Evolutionary conservation across 2,329 filamentous ascomycete genomes (phyloP).

Genomic region (Orbilia blumenaviensis): DNA sequence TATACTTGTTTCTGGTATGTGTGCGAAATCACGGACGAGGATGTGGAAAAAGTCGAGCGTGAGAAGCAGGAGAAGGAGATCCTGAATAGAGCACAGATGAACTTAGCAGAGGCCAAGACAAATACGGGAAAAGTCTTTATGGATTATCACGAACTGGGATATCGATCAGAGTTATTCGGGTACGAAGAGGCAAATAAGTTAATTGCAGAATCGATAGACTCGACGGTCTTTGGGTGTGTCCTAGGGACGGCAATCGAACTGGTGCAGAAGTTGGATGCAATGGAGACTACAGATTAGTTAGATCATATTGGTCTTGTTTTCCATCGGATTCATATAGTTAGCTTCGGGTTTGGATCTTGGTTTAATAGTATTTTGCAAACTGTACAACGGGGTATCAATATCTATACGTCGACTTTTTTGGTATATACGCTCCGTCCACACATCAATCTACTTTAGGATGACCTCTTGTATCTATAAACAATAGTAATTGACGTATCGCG

Average conservation of each 20-base stretch:
- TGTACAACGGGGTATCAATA: no score
- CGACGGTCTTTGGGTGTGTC: slow-evolving; percentile 42
- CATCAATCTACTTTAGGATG: no score
- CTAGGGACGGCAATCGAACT: slow-evolving; percentile 39
- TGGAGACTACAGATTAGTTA: slow-evolving; percentile 6
- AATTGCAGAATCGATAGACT: slow-evolving; percentile 38
- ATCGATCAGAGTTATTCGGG: slow-evolving; percentile 33
- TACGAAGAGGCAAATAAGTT: slow-evolving; percentile 44
- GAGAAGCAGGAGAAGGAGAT: slow-evolving; percentile 13
- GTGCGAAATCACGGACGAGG: slow-evolving; percentile 46
- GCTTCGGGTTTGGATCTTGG: no score
- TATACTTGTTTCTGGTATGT: slow-evolving; percentile 50
- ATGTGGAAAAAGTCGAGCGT: slow-evolving; percentile 31
- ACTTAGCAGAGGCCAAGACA: background rate
- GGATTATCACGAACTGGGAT: slow-evolving; percentile 46
- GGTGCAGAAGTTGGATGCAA: slow-evolving; percentile 26
- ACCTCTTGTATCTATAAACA: no score
- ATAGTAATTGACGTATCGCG: no score
- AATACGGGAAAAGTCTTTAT: slow-evolving; percentile 28
- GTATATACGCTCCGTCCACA: no score
- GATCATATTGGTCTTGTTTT: background rate
- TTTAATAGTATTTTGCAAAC: no score
- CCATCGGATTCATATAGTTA: background rate
- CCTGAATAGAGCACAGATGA: slow-evolving; percentile 30
- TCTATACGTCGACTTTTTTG: no score